Percentiles rank a stretch among this genome's conserved stretches.
phyloP scores from a whole-genome alignment of 2,329 filamentous ascomycete genomes.

The Alternaria ventricosa region DNA sequence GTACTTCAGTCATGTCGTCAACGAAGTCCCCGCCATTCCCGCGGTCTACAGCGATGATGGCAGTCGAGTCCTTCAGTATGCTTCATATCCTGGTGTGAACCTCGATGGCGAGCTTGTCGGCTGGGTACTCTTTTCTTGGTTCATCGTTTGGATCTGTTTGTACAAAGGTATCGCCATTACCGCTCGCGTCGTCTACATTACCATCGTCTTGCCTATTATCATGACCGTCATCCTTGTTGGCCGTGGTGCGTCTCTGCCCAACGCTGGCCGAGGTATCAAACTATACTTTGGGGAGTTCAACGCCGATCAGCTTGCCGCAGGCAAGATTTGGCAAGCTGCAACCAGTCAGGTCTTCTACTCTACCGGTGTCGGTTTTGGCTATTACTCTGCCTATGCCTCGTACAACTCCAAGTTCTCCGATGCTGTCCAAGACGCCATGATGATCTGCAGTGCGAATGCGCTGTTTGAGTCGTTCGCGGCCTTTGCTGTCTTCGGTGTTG shows the following conservation, averaged over 20 bases:
- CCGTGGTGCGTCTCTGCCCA: conserved; percentile 15
- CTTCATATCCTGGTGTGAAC: neutral
- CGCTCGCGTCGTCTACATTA: conserved; percentile 26
- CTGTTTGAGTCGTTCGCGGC: conserved; percentile 58
- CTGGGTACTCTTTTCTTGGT: conserved; percentile 5
- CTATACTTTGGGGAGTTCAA: conserved; percentile 13
- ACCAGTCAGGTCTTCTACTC: conserved; percentile 60
- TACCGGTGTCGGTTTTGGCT: conserved; percentile 55
- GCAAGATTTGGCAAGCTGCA: conserved; percentile 62
- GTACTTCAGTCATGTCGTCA: conserved; percentile 9
- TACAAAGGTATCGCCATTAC: conserved; percentile 22
- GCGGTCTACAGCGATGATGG: neutral
- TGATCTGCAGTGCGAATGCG: conserved; percentile 60
- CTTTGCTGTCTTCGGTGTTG: conserved; percentile 58
- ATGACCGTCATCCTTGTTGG: conserved; percentile 16
- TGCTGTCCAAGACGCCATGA: conserved; percentile 61
- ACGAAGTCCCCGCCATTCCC: neutral
- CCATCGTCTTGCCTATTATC: conserved; percentile 24
- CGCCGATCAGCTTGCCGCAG: conserved; percentile 31
- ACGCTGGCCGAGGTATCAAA: conserved; percentile 12
- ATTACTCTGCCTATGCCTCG: conserved; percentile 63
- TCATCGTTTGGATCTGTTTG: conserved; percentile 19
- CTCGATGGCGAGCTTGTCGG: neutral
- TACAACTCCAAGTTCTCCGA: conserved; percentile 62
- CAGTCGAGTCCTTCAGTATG: neutral